phyloP scores from a whole-genome alignment of 129 eudicot genomes.

The Logfia minima region DNA sequence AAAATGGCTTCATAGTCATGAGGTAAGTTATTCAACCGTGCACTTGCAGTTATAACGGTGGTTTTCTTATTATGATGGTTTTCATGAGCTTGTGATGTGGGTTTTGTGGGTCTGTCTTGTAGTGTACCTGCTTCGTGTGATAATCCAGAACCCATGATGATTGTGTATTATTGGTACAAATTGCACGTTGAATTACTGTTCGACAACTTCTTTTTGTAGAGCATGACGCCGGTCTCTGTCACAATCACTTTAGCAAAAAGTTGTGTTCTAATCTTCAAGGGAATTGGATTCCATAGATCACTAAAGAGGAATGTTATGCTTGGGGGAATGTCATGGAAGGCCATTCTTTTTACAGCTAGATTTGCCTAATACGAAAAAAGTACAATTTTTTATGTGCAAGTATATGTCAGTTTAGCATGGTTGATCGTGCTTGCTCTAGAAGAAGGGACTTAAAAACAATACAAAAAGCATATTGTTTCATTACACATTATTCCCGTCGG shows the following conservation, averaged over 20 bases:
- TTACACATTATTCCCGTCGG: not conserved
- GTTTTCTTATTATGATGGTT: slow-evolving; percentile 9
- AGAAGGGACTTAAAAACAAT: not conserved
- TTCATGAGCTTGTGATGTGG: slow-evolving; percentile 8
- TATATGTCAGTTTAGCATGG: not conserved
- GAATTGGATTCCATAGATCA: slow-evolving; percentile 36
- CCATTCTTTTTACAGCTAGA: not conserved
- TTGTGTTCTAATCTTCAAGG: slow-evolving; percentile 17
- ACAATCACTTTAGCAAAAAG: slow-evolving; percentile 22
- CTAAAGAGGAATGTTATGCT: slow-evolving; percentile 10
- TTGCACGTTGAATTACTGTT: not conserved
- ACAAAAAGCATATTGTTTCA: not conserved
- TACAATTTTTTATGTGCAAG: not conserved
- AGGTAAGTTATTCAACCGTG: slow-evolving; percentile 37
- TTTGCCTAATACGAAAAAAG: not conserved
- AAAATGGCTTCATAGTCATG: slow-evolving; percentile 61
- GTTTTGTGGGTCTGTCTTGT: slow-evolving; percentile 25
- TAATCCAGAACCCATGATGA: slow-evolving; percentile 45
- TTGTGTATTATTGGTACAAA: not conserved
- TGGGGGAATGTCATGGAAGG: slow-evolving; percentile 2
- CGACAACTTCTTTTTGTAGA: slow-evolving; percentile 22
- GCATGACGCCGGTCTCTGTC: slow-evolving; percentile 6
- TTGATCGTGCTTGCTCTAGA: not conserved
- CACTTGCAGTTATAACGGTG: slow-evolving; percentile 7
- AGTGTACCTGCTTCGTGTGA: slow-evolving; percentile 46